These are phyloP conservation scores for Acanthamoeba comandoni DNA, from an alignment of 208 protist species.

Conservation along the genomic window DNA sequence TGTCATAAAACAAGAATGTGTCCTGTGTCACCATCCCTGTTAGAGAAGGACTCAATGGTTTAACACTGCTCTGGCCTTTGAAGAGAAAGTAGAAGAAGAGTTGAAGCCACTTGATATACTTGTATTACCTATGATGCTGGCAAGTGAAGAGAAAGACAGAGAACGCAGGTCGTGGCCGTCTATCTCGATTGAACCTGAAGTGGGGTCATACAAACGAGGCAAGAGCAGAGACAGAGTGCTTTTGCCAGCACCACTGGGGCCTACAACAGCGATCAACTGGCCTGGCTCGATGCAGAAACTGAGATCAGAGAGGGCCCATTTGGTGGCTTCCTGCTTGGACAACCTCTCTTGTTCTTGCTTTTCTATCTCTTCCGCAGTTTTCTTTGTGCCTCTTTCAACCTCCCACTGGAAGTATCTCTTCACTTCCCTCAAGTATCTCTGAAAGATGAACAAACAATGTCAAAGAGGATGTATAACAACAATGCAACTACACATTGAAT, in stretches of 20 bases:
- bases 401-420: too few species aligned
- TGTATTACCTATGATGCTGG: conserved; percentile 40
- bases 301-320: conserved; percentile 17
- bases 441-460: too few species aligned
- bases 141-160: background rate
- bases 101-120: too few species aligned
- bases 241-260: conserved; percentile 37
- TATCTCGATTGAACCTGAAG: conserved; percentile 12
- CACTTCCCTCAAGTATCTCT: too few species aligned
- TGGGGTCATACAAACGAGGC: conserved; percentile 54
- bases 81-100: too few species aligned
- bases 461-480: too few species aligned
- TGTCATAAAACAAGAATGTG: conserved; percentile 81
- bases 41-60: too few species aligned
- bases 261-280: conserved; percentile 52
- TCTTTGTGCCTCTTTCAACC: too few species aligned
- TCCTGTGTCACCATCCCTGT: conserved; percentile 79
- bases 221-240: conserved; percentile 40
- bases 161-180: conserved; percentile 47
- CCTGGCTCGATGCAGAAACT: conserved; percentile 20
- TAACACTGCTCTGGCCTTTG: too few species aligned
- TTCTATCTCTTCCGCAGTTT: too few species aligned
- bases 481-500: too few species aligned
- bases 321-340: conserved; percentile 5
- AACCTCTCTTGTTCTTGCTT: too few species aligned